Conservation (phyloP, 306 rosid species). For the Lablab purpureus region DNA sequence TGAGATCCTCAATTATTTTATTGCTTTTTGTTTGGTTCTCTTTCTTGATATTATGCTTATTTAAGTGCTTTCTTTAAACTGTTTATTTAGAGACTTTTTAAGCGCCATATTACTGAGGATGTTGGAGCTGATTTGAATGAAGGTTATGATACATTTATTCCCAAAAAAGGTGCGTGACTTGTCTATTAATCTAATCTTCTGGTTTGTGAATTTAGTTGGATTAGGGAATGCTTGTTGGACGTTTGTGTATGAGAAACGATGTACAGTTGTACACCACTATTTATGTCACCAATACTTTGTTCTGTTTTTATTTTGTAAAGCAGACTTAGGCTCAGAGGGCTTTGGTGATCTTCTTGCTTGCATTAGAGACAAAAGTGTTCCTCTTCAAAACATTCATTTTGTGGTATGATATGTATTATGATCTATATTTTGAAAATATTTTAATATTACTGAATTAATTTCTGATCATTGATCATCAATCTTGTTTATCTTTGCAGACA, state of each 20-base stretch:
- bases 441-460: slow-evolving; percentile 38
- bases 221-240: slow-evolving; percentile 18
- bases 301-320: slow-evolving; percentile 36
- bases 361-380: slow-evolving; percentile 82
- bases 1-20: slow-evolving; percentile 14
- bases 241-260: slow-evolving; percentile 39
- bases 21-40: neutral
- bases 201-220: slow-evolving; percentile 1
- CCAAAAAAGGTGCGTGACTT: slow-evolving; percentile 67
- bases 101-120: slow-evolving; percentile 90
- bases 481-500: slow-evolving; percentile 66
- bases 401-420: slow-evolving; percentile 68
- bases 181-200: neutral
- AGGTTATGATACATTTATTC: slow-evolving; percentile 80
- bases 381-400: slow-evolving; percentile 91
- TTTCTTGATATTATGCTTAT: slow-evolving; percentile 18
- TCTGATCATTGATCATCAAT: slow-evolving; percentile 35
- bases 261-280: neutral
- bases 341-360: slow-evolving; percentile 92
- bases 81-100: slow-evolving; percentile 83
- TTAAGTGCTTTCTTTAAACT: slow-evolving; percentile 31
- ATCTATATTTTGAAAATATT: slow-evolving; percentile 21
- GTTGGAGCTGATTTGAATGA: slow-evolving; percentile 87
- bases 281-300: slow-evolving; percentile 6
- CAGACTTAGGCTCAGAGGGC: slow-evolving; percentile 92